Base-by-base conservation (phyloP, 306 rosid species). In the Rubus parviflorus region DNA sequence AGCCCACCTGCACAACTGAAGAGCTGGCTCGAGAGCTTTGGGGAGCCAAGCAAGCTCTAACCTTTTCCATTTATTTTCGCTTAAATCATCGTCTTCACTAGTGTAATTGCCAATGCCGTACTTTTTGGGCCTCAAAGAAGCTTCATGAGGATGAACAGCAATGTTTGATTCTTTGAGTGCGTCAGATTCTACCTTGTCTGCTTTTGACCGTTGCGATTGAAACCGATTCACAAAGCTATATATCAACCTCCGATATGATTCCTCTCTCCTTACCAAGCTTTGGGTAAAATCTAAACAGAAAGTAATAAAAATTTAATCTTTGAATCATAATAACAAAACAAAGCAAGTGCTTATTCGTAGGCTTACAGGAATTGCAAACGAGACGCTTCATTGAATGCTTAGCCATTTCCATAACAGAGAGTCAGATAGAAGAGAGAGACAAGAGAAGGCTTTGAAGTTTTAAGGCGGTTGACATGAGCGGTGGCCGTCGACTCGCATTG, bases 11-110 rank as follows among this genome's bases (percentile, higher is more conserved):
- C 91, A 92, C 80, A 92, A 79, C 82, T 92, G 97, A 60, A 88
- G 86, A 87, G 98, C 98, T 45, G 97, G 90, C 84, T 92, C 97
- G 68, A 95, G 87, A 74, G 96, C 90, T 86, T 85, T 96, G 16
- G 98, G 75, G 60, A 91, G 87, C 98, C 99, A 96, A 80, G 91
- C 94, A 78, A 88, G 82, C 89, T 96, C 96, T 52, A 86, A 66
- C 83, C 58, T 47, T 62, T 86, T 89, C 90, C 90, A 86, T 69
- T 88, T 89, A 73, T 78, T 84, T 77, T 89, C 90, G 0, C 82
- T 66, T 43, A 82, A 67, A 80, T 86, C 86, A 74, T 92, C 97
- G 52, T 84, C 88, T 19, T 83, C 87, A 70, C 88, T 81, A 65
- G 74, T 76, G 68, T 76, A 86, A 61, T 83, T 84, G 43, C 84